Conservation (phyloP, 345 rosid genomes). For the Citrus hindsii region DNA sequence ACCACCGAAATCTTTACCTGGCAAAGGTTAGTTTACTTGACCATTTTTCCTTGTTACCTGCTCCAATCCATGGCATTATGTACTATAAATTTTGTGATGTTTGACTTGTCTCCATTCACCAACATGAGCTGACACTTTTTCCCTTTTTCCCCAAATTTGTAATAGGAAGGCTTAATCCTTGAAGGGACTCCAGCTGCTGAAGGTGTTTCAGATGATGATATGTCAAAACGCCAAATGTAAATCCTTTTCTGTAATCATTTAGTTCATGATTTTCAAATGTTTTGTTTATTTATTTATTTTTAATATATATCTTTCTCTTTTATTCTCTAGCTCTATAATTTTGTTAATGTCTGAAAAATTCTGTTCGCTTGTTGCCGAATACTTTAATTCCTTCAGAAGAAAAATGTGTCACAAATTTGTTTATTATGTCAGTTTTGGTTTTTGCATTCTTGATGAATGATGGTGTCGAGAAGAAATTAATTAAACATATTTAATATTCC, state of each 20-base stretch:
- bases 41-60: not conserved
- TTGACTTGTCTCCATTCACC: not conserved
- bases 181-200: constrained; percentile 89
- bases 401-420: not conserved
- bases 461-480: not conserved
- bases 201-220: constrained; percentile 82
- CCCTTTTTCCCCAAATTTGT: constrained; percentile 1
- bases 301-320: not conserved
- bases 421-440: not conserved
- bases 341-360: not conserved
- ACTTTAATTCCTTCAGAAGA: not conserved
- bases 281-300: not conserved
- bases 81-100: not conserved
- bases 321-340: not conserved
- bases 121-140: not conserved
- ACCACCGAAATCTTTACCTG: constrained; percentile 80
- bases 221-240: constrained; percentile 66
- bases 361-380: not conserved
- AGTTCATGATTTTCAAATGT: not conserved
- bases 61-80: not conserved
- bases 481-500: not conserved
- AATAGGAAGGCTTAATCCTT: constrained; percentile 82
- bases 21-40: constrained; percentile 57
- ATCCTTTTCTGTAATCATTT: not conserved
- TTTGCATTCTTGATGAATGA: not conserved